A percentile compares a stretch with the other conserved stretches of the same genome.
These are phyloP conservation scores for Phytophthora kernoviae DNA, from an alignment of 352 stramenopile species.

Conservation along the genomic window DNA sequence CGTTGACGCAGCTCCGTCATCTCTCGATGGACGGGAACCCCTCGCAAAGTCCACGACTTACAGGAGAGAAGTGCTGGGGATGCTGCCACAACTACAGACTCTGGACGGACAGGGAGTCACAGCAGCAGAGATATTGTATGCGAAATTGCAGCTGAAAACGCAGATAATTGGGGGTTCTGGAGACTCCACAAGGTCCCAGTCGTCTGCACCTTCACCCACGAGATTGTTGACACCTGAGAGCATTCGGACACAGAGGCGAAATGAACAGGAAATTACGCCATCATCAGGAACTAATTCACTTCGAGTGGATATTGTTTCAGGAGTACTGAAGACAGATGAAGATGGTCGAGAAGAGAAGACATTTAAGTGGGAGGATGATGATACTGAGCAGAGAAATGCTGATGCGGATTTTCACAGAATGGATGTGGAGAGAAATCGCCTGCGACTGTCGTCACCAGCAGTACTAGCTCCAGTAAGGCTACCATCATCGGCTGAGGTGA, in stretches of 20 bases:
- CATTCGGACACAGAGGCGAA: constrained; percentile 10
- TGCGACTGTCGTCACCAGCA: background rate
- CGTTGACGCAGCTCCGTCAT: constrained; percentile 43
- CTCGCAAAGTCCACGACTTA: constrained; percentile 46
- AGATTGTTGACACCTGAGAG: constrained; percentile 28
- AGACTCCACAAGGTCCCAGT: background rate
- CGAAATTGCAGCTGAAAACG: constrained; percentile 53
- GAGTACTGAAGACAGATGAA: background rate
- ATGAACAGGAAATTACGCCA: background rate
- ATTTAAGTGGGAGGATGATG: background rate
- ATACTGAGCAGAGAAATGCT: constrained; percentile 3
- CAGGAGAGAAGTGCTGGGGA: constrained; percentile 52
- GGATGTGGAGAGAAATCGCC: constrained; percentile 1
- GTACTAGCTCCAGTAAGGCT: background rate
- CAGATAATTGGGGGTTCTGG: constrained; percentile 16
- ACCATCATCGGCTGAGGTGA: background rate
- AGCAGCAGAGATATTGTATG: constrained; percentile 54
- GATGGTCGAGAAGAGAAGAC: background rate
- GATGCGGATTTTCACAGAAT: constrained; percentile 2
- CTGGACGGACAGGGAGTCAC: constrained; percentile 56
- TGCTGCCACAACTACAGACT: constrained; percentile 57
- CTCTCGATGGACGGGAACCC: constrained; percentile 66
- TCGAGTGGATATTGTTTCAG: background rate
- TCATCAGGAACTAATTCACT: background rate
- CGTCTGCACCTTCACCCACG: constrained; percentile 8